Evolutionary conservation across 495 filamentous ascomycete genomes (phyloP).

Genomic region (Aspergillus coremiiformis): DNA sequence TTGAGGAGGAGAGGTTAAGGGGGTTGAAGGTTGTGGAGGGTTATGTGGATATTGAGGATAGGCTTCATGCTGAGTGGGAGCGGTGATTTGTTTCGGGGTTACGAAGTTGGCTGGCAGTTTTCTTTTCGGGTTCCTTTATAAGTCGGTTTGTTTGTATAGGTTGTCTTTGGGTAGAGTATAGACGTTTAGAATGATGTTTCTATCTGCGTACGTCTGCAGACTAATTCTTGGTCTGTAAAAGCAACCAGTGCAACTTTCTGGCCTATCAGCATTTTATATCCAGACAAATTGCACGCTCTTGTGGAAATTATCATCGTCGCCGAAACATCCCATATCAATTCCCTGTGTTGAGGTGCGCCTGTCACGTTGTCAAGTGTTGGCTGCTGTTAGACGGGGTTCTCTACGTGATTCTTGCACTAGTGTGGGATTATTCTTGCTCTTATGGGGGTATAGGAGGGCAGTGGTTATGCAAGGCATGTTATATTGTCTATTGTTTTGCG

Average conservation of each 20-base stretch:
- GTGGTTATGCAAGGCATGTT: background rate
- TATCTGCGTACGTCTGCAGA: too few species aligned
- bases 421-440: background rate
- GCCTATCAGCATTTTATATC: too few species aligned
- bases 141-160: background rate
- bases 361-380: background rate
- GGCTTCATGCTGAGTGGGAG: constrained; percentile 37
- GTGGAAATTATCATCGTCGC: too few species aligned
- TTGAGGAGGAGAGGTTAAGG: constrained; percentile 51
- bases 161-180: background rate
- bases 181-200: background rate
- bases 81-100: constrained; percentile 4
- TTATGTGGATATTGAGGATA: constrained; percentile 45
- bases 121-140: background rate
- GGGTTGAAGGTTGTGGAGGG: constrained; percentile 48
- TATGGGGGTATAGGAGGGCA: background rate
- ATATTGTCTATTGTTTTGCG: too few species aligned
- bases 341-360: too few species aligned
- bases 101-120: background rate
- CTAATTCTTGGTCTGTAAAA: too few species aligned
- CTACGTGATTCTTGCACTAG: background rate
- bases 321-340: too few species aligned
- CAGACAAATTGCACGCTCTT: too few species aligned
- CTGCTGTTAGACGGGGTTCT: too few species aligned
- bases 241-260: too few species aligned